These are phyloP conservation scores for Plasmodium knowlesi DNA, from an alignment of 169 alveolate genomes.

Conservation along the genomic window DNA sequence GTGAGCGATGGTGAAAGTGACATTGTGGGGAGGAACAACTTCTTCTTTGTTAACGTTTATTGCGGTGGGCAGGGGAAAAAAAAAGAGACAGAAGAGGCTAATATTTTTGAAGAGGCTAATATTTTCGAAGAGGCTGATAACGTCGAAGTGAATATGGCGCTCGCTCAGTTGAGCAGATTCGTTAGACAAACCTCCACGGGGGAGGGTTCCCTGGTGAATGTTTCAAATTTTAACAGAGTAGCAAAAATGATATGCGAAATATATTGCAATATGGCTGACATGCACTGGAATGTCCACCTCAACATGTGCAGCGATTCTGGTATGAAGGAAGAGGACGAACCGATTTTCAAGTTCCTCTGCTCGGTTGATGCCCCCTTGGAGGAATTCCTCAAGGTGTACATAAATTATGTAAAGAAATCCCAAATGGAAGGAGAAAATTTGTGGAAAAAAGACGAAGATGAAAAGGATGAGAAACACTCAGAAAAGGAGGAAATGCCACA, in stretches of 20 bases:
- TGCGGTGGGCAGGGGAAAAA: background rate
- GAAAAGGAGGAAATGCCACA: background rate
- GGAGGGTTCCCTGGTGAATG: background rate
- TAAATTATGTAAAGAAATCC: constrained; percentile 3
- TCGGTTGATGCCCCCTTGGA: constrained; percentile 30
- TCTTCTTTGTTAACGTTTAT: constrained; percentile 49
- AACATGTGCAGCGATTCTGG: constrained; percentile 4
- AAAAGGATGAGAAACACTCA: background rate
- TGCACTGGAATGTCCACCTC: background rate
- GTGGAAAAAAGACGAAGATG: background rate
- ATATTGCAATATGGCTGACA: background rate
- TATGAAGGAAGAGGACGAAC: background rate
- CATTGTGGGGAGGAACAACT: background rate
- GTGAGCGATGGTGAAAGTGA: background rate
- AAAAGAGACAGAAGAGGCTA: background rate
- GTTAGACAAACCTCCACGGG: constrained; percentile 2
- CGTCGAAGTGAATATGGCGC: background rate
- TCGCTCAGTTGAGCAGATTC: constrained; percentile 10
- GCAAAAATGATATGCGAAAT: constrained; percentile 32
- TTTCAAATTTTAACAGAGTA: constrained; percentile 13
- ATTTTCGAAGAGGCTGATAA: background rate
- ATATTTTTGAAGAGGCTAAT: background rate
- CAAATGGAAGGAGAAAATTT: background rate
- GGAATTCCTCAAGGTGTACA: background rate
- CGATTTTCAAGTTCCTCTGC: constrained; percentile 22